These are phyloP conservation scores for Suillus tomentosus DNA, from an alignment of 768 basidiomycete genomes.

Conservation along the genomic window DNA sequence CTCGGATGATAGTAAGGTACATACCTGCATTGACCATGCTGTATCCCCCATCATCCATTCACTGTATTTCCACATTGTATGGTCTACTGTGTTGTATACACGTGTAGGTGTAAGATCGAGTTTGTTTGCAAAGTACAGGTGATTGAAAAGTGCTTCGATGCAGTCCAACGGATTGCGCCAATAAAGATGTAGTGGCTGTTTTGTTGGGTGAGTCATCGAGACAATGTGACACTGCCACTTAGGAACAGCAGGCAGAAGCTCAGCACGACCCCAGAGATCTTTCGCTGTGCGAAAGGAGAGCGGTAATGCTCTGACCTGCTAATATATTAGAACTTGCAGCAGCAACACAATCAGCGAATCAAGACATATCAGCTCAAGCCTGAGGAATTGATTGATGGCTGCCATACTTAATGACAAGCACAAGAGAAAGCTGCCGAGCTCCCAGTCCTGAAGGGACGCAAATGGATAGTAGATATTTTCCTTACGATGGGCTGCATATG, in stretches of 20 bases:
- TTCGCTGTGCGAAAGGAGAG: conserved; percentile 23
- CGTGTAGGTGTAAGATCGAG: conserved; percentile 23
- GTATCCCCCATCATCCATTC: too few species aligned
- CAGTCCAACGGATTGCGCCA: conserved; percentile 34
- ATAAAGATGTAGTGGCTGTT: conserved; percentile 26
- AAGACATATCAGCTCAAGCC: too few species aligned
- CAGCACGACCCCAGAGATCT: conserved; percentile 20
- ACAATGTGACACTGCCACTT: conserved; percentile 21
- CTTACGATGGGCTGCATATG: too few species aligned
- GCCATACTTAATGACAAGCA: too few species aligned
- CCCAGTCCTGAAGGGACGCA: too few species aligned
- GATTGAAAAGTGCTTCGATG: conserved; percentile 25
- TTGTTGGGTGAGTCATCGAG: conserved; percentile 21
- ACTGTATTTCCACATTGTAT: conserved; percentile 6
- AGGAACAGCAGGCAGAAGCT: conserved; percentile 25
- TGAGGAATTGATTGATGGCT: too few species aligned
- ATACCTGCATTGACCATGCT: too few species aligned
- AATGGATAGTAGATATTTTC: too few species aligned
- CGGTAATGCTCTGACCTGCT: neutral
- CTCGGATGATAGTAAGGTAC: too few species aligned
- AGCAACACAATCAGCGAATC: too few species aligned
- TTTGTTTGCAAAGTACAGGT: conserved; percentile 10
- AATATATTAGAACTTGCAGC: neutral
- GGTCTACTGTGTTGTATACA: conserved; percentile 14
- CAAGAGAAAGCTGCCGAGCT: too few species aligned